Base-by-base conservation (phyloP, 2,329 filamentous ascomycete species). In the Neofusicoccum laricinum region DNA sequence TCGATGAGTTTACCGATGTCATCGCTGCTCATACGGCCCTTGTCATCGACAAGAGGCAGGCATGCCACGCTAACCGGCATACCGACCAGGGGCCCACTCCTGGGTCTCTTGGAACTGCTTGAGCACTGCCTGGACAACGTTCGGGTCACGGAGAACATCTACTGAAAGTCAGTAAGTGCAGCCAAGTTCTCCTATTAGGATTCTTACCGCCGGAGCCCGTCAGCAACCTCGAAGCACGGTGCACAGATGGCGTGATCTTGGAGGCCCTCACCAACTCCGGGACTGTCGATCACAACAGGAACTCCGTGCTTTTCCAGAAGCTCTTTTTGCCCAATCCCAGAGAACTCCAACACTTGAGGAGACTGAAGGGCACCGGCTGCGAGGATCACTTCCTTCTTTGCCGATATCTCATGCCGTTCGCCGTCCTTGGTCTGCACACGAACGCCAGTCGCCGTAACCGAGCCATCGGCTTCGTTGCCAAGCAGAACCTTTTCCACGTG, bases 291-390 rank as follows among this genome's bases (percentile, higher is more conserved):
- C 15, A 61, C 41, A 32, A 61, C 61, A 5, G 55, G 55, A 34
- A 67, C 67, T 51, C 32, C 21, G 43, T 58, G 57, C 19, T 55
- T 40, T 14, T 66, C 10, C 43, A 66, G 45, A 12, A 64, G 6
- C 36, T 50, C 34, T 17, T 14, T 36, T 6, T 43, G 53, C 3
- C 74, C 73, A 25, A 74, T 68, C 10, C 72, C 73, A 8, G 69
- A 72, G 0, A 74, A 57, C 63, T 71, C 68, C 8, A 74, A 67
- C 4, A 74, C 64, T 34, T 74, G 71, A 53, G 73, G 72, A n/a
- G 71, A 67, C 7, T 67, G 67, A 45, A 74, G 66, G 7, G 68
- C 68, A 36, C 73, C 71, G 5, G 69, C 73, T 32, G 67, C 64
- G 6, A 67, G 36, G 32, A 67, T 53, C 63, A 67, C 17, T 17